These are phyloP conservation scores for Tylopilus sp. DNA, from an alignment of 1,284 basidiomycete genomes.

Conservation along the genomic window DNA sequence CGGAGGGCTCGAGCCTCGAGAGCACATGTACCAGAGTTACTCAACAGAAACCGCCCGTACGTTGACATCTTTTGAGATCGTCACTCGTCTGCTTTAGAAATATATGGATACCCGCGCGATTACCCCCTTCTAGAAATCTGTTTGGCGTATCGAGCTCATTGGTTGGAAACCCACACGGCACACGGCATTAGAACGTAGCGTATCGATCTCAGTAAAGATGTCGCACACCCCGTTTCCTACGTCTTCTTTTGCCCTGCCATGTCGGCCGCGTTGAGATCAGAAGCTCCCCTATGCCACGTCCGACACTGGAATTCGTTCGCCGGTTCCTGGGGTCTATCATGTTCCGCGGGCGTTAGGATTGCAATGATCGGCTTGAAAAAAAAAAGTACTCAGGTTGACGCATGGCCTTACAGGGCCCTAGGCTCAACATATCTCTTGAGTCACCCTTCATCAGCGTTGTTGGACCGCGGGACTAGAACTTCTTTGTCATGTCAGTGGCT, in stretches of 20 bases:
- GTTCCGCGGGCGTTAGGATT: background rate
- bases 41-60: conserved; percentile 1
- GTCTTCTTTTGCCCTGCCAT: background rate
- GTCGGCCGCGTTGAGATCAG: conserved; percentile 5
- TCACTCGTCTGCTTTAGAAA: conserved; percentile 22
- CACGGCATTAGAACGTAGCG: conserved; percentile 13
- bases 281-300: background rate
- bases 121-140: conserved; percentile 1
- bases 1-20: background rate
- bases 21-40: conserved; percentile 1
- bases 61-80: conserved; percentile 20
- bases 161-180: background rate
- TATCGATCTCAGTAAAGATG: conserved; percentile 13
- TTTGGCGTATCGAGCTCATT: background rate
- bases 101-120: conserved; percentile 24
- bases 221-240: background rate
- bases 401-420: background rate
- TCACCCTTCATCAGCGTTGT: too few species aligned
- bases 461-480: too few species aligned
- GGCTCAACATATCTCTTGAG: too few species aligned
- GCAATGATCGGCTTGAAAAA: background rate
- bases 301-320: background rate
- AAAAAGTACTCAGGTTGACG: background rate
- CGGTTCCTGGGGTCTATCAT: background rate
- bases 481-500: conserved; percentile 1